phyloP scores from a whole-genome alignment of 192 early-diverging fungal genomes.

The Globomyces pollinis-pini region DNA sequence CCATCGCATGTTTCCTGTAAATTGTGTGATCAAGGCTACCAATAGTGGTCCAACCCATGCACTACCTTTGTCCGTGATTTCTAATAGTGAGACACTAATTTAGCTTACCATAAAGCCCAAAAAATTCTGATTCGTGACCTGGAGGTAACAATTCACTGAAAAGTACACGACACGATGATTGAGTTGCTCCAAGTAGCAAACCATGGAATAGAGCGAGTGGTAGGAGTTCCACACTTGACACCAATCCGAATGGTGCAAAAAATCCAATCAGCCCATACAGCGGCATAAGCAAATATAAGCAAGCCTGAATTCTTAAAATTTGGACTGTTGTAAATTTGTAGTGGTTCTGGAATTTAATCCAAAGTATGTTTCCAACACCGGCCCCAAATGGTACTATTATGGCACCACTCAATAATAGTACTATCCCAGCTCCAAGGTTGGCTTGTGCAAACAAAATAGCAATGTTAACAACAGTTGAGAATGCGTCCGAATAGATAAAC shows the following conservation, averaged over 20 bases:
- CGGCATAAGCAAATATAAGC: constrained; percentile 41
- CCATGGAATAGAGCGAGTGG: constrained; percentile 40
- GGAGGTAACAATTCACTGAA: constrained; percentile 52
- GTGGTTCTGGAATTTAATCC: constrained; percentile 45
- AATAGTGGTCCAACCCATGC: constrained; percentile 58
- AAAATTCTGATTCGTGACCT: constrained; percentile 61
- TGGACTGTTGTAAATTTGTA: constrained; percentile 42
- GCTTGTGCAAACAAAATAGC: constrained; percentile 46
- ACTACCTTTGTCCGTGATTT: constrained; percentile 28
- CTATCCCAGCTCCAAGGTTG: constrained; percentile 36
- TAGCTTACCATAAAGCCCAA: constrained; percentile 47
- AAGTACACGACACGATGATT: constrained; percentile 47
- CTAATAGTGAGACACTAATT: too few relatives aligned
- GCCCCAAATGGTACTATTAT: constrained; percentile 13
- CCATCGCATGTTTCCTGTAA: constrained; percentile 44
- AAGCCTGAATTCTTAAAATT: constrained; percentile 43
- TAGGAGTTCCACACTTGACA: constrained; percentile 10
- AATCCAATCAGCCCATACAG: constrained; percentile 64
- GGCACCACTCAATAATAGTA: constrained; percentile 10
- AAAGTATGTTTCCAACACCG: constrained; percentile 26
- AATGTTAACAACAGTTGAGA: constrained; percentile 27
- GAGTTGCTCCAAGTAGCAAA: constrained; percentile 44
- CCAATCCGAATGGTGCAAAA: constrained; percentile 44
- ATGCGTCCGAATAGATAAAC: constrained; percentile 25
- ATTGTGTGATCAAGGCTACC: constrained; percentile 48